Base-by-base conservation (phyloP, 2,329 filamentous ascomycete species). In the Pseudocercospora ulei region DNA sequence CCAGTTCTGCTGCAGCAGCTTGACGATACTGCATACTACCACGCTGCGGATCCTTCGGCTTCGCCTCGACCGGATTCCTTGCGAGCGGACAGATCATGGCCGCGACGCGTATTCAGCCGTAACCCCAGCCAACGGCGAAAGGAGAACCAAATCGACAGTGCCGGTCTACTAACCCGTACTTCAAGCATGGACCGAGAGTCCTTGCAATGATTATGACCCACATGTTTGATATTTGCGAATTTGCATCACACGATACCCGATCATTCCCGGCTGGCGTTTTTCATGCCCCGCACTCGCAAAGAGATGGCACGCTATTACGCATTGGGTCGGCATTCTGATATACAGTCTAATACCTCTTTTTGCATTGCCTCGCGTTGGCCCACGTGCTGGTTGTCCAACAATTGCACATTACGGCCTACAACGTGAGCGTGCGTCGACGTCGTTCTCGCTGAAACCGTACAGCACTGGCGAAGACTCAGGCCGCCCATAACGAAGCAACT, bases 101-200 rank as follows among this genome's bases (percentile, higher is more conserved):
- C 56, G 16, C 58, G 59, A 33, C 59, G 62, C 22, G 54, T 69
- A 29, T 66, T 69, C 45, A 56, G 53, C 17, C 62, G 67, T 7
- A 64, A 61, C 6, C 60, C 63, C 1, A 68, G 65, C 38, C 59
- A 66, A 46, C 56, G 64, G 38, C 39, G 41, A 60, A 55, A 34
- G 43, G 47, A 38, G 41, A 52, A 14, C 43, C 46, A 34, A 39
- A 44, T 34, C 30, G 51, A 54, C 7, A 35, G 46, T 34, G 44
- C 47, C 13, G 48, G 49, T 7, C 39, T 51, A 4, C 41, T 60
- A 9, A 58, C 55, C 39, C 49, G 58, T 8, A 59, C 57, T 11
- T 59, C 56, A 17, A 59, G 55, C 34, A 56, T 57, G 35, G 58
- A 61, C 26, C 51, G 57, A 22, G 50, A 56, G 37, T 51, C 48